Percentiles rank a stretch among this genome's conserved stretches.
Evolutionary conservation across 2,329 filamentous ascomycete species (phyloP).

Genomic region (Myriosclerotinia duriaeana): DNA sequence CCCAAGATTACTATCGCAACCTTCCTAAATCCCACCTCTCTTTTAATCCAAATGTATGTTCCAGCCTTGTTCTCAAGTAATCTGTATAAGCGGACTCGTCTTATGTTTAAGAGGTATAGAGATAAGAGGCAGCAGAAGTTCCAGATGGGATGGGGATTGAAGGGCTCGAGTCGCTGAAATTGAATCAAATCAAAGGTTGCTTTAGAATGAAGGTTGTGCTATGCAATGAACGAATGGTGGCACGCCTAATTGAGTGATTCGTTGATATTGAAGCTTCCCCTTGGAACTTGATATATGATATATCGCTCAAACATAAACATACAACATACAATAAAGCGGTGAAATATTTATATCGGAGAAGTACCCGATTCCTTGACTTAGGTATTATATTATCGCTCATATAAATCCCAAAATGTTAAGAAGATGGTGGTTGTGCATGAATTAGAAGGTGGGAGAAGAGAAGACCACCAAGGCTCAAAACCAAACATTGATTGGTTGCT

Average conservation of each 20-base stretch:
- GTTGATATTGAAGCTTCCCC: background rate
- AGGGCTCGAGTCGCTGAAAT: constrained; percentile 5
- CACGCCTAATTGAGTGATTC: constrained; percentile 8
- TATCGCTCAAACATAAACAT: background rate
- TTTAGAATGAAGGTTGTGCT: background rate
- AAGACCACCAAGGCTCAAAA: background rate
- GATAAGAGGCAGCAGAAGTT: background rate
- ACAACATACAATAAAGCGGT: background rate
- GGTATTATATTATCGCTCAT: background rate
- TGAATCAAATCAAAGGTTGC: background rate
- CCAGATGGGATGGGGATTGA: background rate
- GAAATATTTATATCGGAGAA: background rate
- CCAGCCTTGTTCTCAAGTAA: constrained; percentile 15
- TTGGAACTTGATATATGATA: too few relatives aligned
- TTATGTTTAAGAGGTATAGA: background rate
- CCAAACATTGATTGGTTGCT: background rate
- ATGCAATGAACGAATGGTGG: constrained; percentile 6
- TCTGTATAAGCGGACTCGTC: background rate
- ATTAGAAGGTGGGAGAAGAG: constrained; percentile 3
- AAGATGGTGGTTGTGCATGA: constrained; percentile 8
- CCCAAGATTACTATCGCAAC: constrained; percentile 7
- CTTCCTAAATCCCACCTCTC: constrained; percentile 23
- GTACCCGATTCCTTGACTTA: background rate
- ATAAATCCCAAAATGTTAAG: background rate
- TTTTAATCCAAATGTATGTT: constrained; percentile 22